Conservation (phyloP, 1,139 yeast species). For the Candida tropicalis region DNA sequence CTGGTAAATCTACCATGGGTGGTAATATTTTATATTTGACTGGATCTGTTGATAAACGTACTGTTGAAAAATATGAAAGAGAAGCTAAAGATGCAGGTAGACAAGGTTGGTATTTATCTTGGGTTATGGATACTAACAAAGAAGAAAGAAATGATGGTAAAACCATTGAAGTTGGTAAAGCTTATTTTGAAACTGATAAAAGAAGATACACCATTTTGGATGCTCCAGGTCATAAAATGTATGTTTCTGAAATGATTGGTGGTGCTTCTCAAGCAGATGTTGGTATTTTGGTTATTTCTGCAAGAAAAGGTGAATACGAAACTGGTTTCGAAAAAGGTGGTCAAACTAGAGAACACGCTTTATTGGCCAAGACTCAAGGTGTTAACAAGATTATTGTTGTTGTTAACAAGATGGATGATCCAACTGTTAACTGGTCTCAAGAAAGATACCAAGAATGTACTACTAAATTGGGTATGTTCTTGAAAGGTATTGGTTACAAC, state of each 20-base stretch:
- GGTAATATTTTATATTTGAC: slow-evolving; percentile 92
- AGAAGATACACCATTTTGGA: slow-evolving; percentile 97
- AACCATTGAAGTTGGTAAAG: slow-evolving; percentile 98
- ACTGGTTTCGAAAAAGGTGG: slow-evolving; percentile 99
- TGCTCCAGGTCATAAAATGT: slow-evolving; percentile 99
- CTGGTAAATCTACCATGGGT: slow-evolving; percentile 99
- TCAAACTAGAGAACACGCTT: slow-evolving; percentile 98
- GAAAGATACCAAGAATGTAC: slow-evolving; percentile 97
- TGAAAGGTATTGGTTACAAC: slow-evolving; percentile 88
- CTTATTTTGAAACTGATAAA: slow-evolving; percentile 95
- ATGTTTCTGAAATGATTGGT: slow-evolving; percentile 98
- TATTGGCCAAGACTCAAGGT: slow-evolving; percentile 97
- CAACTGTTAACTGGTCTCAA: slow-evolving; percentile 94
- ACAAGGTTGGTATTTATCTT: slow-evolving; percentile 98
- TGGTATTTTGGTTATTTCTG: slow-evolving; percentile 94
- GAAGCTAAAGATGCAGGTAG: slow-evolving; percentile 99
- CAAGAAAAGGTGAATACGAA: slow-evolving; percentile 99
- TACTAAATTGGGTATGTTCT: slow-evolving; percentile 70
- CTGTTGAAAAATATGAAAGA: slow-evolving; percentile 97
- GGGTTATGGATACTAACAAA: slow-evolving; percentile 99
- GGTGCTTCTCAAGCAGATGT: slow-evolving; percentile 99
- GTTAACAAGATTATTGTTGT: slow-evolving; percentile 91
- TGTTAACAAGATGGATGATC: slow-evolving; percentile 98
- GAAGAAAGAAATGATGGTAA: slow-evolving; percentile 99
- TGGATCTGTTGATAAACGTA: slow-evolving; percentile 97